Base-by-base conservation (phyloP, 1,139 yeast species). In the Nadsonia commutata region DNA sequence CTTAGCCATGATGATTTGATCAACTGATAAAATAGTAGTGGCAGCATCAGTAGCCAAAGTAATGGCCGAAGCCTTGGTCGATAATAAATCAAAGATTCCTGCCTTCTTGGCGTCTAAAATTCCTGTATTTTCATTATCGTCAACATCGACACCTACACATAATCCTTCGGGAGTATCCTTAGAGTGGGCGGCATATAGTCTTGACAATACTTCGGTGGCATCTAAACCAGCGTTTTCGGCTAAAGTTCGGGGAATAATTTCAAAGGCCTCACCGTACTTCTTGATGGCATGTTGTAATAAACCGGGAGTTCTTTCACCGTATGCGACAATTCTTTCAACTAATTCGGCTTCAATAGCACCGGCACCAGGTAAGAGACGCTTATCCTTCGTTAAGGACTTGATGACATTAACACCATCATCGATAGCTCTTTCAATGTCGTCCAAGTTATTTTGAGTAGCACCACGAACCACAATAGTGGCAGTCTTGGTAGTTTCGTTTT, bases 1-100 rank as follows among this genome's bases (percentile, higher is more conserved):
- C 72, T 84, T 84, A 41, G 94, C 94, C 84, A 84, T 85, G 58
- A 83, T 83, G 56, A 84, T 84, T 67, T 82, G 94, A 62, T 84
- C 95, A 40, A 86, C 88, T 20, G 94, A 79, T 51, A 90, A 71
- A 44, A 90, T 84, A 2, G 98, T 90, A 52, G 74, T 75, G 19
- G 95, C 94, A 41, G 97, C 96, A 53, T 90, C 97, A 4, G 95
- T 88, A 13, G 98, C 98, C 52, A 90, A 80, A 53, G 80, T 77
- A 53, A 90, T 81, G 43, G 97, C 98, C 49, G 84, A 80, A 56
- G 72, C 74, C 70, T 90, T 90, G 36, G 90, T 74, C 13, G 84
- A 71, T 48, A 81, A 72, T 50, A 90, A 72, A 62, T 90, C 98
- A 57, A 71, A 82, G 45, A 90, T 80, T 3, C 80, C 80, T 40